A percentile compares a stretch with the other conserved stretches of the same genome.
Evolutionary conservation across 371 early-diverging fungal genomes (phyloP).

Genomic region (Umbelopsis sp.): DNA sequence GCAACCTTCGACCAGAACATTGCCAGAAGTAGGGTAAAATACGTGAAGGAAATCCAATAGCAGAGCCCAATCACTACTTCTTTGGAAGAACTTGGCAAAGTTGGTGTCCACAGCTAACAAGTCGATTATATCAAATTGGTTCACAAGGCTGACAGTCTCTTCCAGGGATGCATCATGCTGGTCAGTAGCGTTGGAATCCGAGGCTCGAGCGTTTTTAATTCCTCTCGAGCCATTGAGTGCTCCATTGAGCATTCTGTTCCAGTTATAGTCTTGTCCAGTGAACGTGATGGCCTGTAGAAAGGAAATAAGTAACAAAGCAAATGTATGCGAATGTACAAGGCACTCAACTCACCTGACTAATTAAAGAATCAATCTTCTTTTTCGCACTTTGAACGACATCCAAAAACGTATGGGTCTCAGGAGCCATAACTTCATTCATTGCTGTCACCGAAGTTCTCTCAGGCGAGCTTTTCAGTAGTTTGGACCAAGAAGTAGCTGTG

Average conservation of each 20-base stretch:
- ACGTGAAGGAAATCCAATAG: background rate
- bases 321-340: background rate
- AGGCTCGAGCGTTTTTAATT: constrained; percentile 10
- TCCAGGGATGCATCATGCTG: background rate
- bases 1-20: background rate
- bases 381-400: constrained; percentile 39
- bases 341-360: constrained; percentile 34
- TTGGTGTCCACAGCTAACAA: constrained; percentile 34
- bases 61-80: constrained; percentile 33
- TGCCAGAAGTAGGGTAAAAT: constrained; percentile 1
- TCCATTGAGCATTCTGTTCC: constrained; percentile 37
- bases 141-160: constrained; percentile 27
- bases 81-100: constrained; percentile 28
- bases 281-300: constrained; percentile 35
- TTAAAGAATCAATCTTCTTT: constrained; percentile 37
- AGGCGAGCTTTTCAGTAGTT: constrained; percentile 1
- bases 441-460: background rate
- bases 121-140: constrained; percentile 39
- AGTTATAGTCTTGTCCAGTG: constrained; percentile 35
- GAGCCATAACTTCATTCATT: constrained; percentile 23
- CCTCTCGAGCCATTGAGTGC: constrained; percentile 20
- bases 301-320: background rate
- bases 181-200: background rate
- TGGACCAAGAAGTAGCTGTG: constrained; percentile 26
- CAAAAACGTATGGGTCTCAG: constrained; percentile 32